Conservation (phyloP, 176 grass and related monocot genomes). For the Eragrostis nindensis region DNA sequence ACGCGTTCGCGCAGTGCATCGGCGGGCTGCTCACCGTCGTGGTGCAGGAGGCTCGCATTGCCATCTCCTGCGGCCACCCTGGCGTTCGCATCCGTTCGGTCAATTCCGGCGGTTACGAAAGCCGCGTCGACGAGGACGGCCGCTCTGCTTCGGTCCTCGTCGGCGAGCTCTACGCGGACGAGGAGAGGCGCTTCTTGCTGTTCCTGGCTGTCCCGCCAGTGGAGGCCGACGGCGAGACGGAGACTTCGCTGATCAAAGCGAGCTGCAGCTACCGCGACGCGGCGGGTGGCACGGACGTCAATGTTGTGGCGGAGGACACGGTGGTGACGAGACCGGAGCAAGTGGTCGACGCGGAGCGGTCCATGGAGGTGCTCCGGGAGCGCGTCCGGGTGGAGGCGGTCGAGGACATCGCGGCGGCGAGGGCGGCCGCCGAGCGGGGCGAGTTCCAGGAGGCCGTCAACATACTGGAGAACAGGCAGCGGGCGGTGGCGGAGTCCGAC, state of each 20-base stretch:
- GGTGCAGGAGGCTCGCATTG: slow-evolving; percentile 45
- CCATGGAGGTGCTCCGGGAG: slow-evolving; percentile 49
- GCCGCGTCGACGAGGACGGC: slow-evolving; percentile 44
- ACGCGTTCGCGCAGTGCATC: slow-evolving; percentile 86
- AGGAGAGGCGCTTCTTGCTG: slow-evolving; percentile 65
- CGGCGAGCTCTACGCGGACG: slow-evolving; percentile 66
- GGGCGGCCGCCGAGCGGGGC: slow-evolving; percentile 44
- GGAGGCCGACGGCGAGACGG: background rate
- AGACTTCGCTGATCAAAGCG: slow-evolving; percentile 46
- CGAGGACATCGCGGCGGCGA: slow-evolving; percentile 52
- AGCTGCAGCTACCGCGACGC: slow-evolving; percentile 46
- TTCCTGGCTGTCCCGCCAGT: slow-evolving; percentile 45
- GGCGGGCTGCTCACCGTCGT: slow-evolving; percentile 73
- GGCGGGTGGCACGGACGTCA: background rate
- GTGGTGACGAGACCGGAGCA: slow-evolving; percentile 26
- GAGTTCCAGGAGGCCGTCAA: slow-evolving; percentile 35
- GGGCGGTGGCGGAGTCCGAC: slow-evolving; percentile 18
- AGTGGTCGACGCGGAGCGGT: slow-evolving; percentile 3
- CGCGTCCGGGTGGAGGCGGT: slow-evolving; percentile 38
- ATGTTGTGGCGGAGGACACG: slow-evolving; percentile 38
- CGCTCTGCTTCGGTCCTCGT: slow-evolving; percentile 37
- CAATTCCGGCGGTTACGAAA: slow-evolving; percentile 64
- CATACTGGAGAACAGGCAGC: slow-evolving; percentile 46
- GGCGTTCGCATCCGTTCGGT: slow-evolving; percentile 41
- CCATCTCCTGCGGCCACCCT: slow-evolving; percentile 1